Evolutionary conservation across 208 protist species (phyloP).

Genomic region (Crithidia expoeki): DNA sequence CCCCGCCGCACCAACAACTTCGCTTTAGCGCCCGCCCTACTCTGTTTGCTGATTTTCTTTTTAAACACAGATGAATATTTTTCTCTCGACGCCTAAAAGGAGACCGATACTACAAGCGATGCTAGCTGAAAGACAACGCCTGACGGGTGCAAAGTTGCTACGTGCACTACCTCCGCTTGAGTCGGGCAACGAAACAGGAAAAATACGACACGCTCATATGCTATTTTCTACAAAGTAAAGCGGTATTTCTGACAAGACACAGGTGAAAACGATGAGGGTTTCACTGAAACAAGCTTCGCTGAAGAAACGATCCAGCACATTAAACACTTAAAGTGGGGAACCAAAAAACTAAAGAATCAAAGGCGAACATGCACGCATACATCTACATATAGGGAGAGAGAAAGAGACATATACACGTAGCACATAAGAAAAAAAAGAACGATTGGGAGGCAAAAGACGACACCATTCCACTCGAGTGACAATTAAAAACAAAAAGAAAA

Average conservation of each 20-base stretch:
- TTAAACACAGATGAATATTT: conserved; percentile 12
- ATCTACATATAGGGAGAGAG: neutral
- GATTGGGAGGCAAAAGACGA: neutral
- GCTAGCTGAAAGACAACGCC: conserved; percentile 1
- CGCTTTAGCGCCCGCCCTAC: too few species aligned
- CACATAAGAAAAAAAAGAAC: neutral
- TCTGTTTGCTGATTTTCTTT: conserved; percentile 2
- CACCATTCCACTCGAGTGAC: neutral
- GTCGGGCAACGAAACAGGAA: conserved; percentile 4
- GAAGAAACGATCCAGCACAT: neutral
- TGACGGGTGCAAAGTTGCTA: neutral
- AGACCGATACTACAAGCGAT: conserved; percentile 9
- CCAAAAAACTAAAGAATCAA: neutral
- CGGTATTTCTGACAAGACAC: neutral
- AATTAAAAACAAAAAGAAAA: conserved; percentile 2
- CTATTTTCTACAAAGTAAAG: neutral
- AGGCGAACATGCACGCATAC: neutral
- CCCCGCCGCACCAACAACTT: too few species aligned
- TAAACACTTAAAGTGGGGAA: neutral
- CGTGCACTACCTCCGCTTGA: conserved; percentile 1
- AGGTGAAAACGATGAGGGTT: neutral
- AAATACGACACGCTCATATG: neutral
- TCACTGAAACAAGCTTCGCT: neutral
- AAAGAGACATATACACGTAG: neutral
- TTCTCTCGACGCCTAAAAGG: conserved; percentile 7